Evolutionary conservation across 2,329 filamentous ascomycete genomes (phyloP), one percentile per base, ranked within the genome.

Genomic region (Trichoderma afroharzianum): DNA sequence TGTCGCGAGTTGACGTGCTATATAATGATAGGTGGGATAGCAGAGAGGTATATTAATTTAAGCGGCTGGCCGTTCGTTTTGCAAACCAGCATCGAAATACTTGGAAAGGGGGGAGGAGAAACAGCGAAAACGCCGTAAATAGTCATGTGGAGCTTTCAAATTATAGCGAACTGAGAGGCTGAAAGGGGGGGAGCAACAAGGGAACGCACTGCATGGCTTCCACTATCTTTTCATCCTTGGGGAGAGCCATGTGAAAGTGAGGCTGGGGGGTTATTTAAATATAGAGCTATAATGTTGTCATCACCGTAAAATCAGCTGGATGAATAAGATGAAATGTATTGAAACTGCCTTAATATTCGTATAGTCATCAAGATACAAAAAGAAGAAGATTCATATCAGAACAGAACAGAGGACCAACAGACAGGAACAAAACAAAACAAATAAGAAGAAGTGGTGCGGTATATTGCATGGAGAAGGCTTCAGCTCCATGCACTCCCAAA

Each of bases 51-150:
- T 71, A 33, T 30, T 71, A 66, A 71, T 71, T 63, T 26, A 47
- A 63, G 63, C 64, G 55, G 58, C 70, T 24, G 63, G 70, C 57
- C 70, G 24, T 71, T 68, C 32, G 9, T 68, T 57, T 39, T 57
- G 43, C 32, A 57, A 68, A 24, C 63, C 50, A 71, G 62, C 24
- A 36, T 68, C 36, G 26, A 61, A 11, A 18, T 21, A 61, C 7
- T 53, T 53, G 47, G 62, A 66, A n/a, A 26, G 28, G 26, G 28
- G 26, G 12, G 47, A 47, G 12, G n/a, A n/a, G 53, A 53, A 24
- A 9, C 21, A 36, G 39, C 53, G 30, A 50, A 6, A 59, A 39
- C 12, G 43, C 33, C 32, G 59, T 63, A 24, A 43, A 63, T 58
- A 55, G 39, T 39, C 50, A 63, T 63, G 58, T 26, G 63, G 50